Base-by-base conservation (phyloP, 225 moss, liverwort and hornwort species). In the Marchantia polymorpha region DNA sequence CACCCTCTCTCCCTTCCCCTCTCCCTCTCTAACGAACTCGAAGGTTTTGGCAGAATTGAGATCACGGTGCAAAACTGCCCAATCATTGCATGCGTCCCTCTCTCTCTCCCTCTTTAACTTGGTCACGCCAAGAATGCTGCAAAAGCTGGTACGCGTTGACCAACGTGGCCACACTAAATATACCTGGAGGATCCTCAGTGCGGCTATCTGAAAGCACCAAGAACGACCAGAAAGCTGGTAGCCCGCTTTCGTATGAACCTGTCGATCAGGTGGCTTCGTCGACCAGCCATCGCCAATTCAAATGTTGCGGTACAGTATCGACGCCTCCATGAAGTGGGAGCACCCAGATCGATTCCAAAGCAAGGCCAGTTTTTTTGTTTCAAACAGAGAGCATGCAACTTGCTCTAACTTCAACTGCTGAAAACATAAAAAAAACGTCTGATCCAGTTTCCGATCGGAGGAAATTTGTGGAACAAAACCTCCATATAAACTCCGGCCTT, bases 171-270 rank as follows among this genome's bases (percentile, higher is more conserved):
- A 19, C 23, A 61, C 61, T 17, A 60, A 60, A 16, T 0, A 16
- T 22, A 16, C 22, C 22, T 8, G 61, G n/a, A 22, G 61, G n/a
- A n/a, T 7, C n/a, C 14, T 19, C 17, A 0, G 3, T 8, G 6
- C 17, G 4, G 6, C 61, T 23, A 23, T 23, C 61, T 61, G 61
- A 23, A 61, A 61, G 23, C 61, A 61, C 61, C 61, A 61, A 61
- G 61, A 61, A 61, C 61, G n/a, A 61, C 61, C 61, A 61, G 61
- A 61, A 61, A 61, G 61, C n/a, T 61, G 58, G 58, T 58, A 58
- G 5, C 39, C 39, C 58, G 58, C 0, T 58, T 15, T 17, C 16
- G 58, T 58, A 16, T 39, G 39, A 39, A 39, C 39, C 39, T 39
- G 39, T 5, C 39, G 39, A 0, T 58, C 58, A 58, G 6, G 7